Base-by-base conservation (phyloP, 2,329 filamentous ascomycete species). In the Nannizziopsis arthrosporioides region DNA sequence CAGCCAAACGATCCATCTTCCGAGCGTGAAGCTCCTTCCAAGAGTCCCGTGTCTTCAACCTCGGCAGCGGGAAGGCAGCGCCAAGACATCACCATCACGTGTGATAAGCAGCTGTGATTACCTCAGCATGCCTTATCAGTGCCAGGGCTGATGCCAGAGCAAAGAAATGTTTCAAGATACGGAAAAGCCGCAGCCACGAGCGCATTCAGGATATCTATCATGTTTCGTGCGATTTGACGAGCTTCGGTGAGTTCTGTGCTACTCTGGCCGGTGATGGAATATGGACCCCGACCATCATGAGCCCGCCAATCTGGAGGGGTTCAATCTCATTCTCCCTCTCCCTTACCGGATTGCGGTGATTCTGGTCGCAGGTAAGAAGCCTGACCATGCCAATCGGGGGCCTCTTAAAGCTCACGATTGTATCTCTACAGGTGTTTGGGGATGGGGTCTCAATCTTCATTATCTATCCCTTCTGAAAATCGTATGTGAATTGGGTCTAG, bases 381-480 rank as follows among this genome's bases (percentile, higher is more conserved):
- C 32, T 22, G 12, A 12, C n/a, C 32, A 31, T 38, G 31, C 27
- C 6, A 18, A 39, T 31, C 11, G 31, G 12, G 3, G 10, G 10
- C 5, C 10, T 9, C 8, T 11, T 7, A 22, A 34, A 46, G n/a
- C 44, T 46, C 34, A 46, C 22, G 19, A 7, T 14, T 27, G n/a
- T 17, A 14, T 15, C 4, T 42, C 2, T 41, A 52, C 56, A 93
- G 88, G 86, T 57, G 82, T 94, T 60, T 96, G 90, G 90, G 88
- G 86, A 63, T 98, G 90, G 88, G 88, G 83, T 55, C 68, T 84
- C 57, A 96, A 95, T 70, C 78, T 96, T 36, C 88, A 95, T 63
- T 89, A 86, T 68, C 80, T 96, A 51, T 75, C 82, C 59, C 68
- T 79, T 50, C 73, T 81, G 60, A 84, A 84, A 63, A 93, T 98